Base-by-base conservation (phyloP, 495 filamentous ascomycete species). In the Neurospora sp. region DNA sequence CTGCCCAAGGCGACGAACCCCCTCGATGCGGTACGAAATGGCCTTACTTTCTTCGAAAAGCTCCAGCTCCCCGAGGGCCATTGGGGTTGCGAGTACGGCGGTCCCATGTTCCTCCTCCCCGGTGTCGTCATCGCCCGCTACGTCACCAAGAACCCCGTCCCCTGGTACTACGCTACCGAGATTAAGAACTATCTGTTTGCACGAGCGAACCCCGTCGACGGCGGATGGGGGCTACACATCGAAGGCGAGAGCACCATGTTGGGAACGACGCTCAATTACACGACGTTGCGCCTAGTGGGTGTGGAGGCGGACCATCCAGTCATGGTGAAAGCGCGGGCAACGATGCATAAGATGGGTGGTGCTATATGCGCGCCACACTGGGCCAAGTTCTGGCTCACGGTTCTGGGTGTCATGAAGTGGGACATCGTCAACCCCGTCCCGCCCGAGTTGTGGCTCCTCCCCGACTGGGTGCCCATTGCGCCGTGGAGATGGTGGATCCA, bases 401-500 rank as follows among this genome's bases (percentile, higher is more conserved):
- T 97, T 31, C 80, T 99, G 77, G 93, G 93, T 12, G 90, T 97
- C 18, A 90, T 90, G 79, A 84, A 92, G 10, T 98, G 93, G 93
- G 93, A 97, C 71, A 91, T 93, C 72, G 93, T 98, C 75, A 98
- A 98, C 76, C 96, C 96, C 0, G 89, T 95, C 14, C 96, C 96
- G 5, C 91, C 96, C 1, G 96, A 99, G 81, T 77, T 98, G 47
- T 99, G 96, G 95, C 87, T 98, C 37, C 84, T 99, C 3, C 96
- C 96, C 3, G 94, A 98, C 80, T 98, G 96, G 95, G 89, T 94
- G 16, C 96, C 96, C 1, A 87, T 98, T 75, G 90, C 93, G 10
- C 96, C 96, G 0, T 98, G 96, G 96, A 86, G 94, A 68, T 99
- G 96, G 96, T 99, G 96, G 96, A 93, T 97, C 74, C 96, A 99